These are phyloP conservation scores for Nemania serpens DNA, from an alignment of 2,329 filamentous ascomycete species.

Conservation along the genomic window DNA sequence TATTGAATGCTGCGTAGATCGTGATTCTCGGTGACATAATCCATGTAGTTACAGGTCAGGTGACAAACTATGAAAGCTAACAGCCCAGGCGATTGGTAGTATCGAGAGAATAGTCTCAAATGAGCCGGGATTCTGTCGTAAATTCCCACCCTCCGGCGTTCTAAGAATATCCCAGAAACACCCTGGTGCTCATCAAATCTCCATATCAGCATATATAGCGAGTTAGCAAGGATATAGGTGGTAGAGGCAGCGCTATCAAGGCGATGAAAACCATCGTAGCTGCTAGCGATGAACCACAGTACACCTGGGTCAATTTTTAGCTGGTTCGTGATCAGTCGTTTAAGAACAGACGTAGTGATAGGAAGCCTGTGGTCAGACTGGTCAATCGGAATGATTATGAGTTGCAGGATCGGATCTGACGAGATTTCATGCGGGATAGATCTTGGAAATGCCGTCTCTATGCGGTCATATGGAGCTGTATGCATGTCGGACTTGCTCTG, in stretches of 20 bases:
- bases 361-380: not conserved
- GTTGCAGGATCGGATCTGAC: not conserved
- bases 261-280: conserved; percentile 4
- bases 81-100: not conserved
- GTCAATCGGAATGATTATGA: not conserved
- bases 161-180: not conserved
- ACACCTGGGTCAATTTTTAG: conserved; percentile 1
- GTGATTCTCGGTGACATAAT: not conserved
- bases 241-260: not conserved
- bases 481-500: not conserved
- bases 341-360: not conserved
- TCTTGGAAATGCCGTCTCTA: not conserved
- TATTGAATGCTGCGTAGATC: not conserved
- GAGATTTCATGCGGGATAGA: no score
- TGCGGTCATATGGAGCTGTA: not conserved
- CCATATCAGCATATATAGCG: not conserved
- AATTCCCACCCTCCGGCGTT: no score
- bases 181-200: not conserved
- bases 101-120: not conserved
- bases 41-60: not conserved
- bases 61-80: conserved; percentile 1
- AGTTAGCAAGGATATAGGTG: conserved; percentile 1
- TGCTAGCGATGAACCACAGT: not conserved
- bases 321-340: not conserved
- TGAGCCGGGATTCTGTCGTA: not conserved